These are phyloP conservation scores for Allium sativum DNA, from an alignment of 106 monocot species.

Conservation along the genomic window DNA sequence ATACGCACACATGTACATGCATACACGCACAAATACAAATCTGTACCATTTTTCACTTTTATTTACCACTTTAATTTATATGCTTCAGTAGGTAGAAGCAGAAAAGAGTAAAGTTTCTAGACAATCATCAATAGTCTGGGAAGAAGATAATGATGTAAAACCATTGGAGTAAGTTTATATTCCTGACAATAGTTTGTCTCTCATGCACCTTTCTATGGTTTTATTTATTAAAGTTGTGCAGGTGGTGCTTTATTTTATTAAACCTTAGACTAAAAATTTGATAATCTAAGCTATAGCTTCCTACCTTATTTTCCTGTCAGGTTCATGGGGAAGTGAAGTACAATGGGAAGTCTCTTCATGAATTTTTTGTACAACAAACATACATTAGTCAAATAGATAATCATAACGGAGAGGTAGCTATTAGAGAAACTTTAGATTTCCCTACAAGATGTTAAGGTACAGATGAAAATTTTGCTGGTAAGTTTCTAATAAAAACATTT, in stretches of 20 bases:
- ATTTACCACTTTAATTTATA: too few species aligned
- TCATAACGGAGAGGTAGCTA: constrained; percentile 60
- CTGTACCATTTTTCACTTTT: too few species aligned
- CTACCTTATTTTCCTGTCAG: too few species aligned
- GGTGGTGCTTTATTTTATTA: neutral
- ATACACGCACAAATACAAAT: too few species aligned
- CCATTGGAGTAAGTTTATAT: constrained; percentile 57
- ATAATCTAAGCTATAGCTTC: too few species aligned
- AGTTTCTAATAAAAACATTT: neutral
- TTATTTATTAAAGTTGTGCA: neutral
- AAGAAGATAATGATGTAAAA: constrained; percentile 90
- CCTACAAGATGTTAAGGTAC: constrained; percentile 58
- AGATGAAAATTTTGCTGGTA: constrained; percentile 1
- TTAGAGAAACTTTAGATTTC: constrained; percentile 60
- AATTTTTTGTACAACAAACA: constrained; percentile 46
- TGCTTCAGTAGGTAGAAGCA: constrained; percentile 53
- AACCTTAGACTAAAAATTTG: neutral
- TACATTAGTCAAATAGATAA: too few species aligned
- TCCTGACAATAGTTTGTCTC: neutral
- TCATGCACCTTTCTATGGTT: neutral
- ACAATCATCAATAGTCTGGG: constrained; percentile 63
- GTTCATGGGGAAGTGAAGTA: constrained; percentile 37
- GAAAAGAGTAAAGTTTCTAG: constrained; percentile 62
- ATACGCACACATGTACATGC: too few species aligned
- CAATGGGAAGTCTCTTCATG: constrained; percentile 29